Conservation (phyloP, 805 yeast genomes). For the Maudiozyma serrabonitensis region DNA sequence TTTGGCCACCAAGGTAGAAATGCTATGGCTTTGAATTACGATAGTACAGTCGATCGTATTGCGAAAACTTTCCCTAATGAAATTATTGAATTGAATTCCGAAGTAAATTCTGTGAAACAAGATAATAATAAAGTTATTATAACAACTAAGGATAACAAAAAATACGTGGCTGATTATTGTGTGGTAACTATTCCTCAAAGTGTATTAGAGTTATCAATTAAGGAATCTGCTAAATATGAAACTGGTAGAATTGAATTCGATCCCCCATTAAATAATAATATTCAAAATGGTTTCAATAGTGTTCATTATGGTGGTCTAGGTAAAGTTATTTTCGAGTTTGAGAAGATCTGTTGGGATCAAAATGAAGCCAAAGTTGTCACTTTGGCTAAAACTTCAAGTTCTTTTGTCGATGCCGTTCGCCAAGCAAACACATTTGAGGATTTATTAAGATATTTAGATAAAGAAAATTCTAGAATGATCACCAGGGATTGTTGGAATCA, state of each 20-base stretch:
- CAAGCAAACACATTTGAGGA: slow-evolving; percentile 11
- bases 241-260: slow-evolving; percentile 43
- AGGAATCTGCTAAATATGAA: neutral
- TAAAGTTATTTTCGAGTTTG: slow-evolving; percentile 63
- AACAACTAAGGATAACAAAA: slow-evolving; percentile 27
- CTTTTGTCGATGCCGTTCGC: slow-evolving; percentile 14
- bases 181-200: slow-evolving; percentile 76
- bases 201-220: slow-evolving; percentile 37
- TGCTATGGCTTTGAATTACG: slow-evolving; percentile 53
- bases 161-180: slow-evolving; percentile 40
- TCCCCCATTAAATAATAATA: slow-evolving; percentile 43
- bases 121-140: slow-evolving; percentile 25
- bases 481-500: slow-evolving; percentile 39
- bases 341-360: slow-evolving; percentile 47
- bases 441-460: slow-evolving; percentile 8
- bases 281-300: slow-evolving; percentile 35
- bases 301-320: slow-evolving; percentile 63
- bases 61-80: slow-evolving; percentile 31
- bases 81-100: slow-evolving; percentile 33
- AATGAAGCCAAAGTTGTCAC: slow-evolving; percentile 43
- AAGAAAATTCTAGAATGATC: neutral
- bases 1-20: slow-evolving; percentile 72
- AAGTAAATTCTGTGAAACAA: slow-evolving; percentile 30
- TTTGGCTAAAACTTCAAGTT: slow-evolving; percentile 27
- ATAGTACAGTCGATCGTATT: slow-evolving; percentile 39